phyloP scores from a whole-genome alignment of 768 basidiomycete species.

The Tulasnella sp. region DNA sequence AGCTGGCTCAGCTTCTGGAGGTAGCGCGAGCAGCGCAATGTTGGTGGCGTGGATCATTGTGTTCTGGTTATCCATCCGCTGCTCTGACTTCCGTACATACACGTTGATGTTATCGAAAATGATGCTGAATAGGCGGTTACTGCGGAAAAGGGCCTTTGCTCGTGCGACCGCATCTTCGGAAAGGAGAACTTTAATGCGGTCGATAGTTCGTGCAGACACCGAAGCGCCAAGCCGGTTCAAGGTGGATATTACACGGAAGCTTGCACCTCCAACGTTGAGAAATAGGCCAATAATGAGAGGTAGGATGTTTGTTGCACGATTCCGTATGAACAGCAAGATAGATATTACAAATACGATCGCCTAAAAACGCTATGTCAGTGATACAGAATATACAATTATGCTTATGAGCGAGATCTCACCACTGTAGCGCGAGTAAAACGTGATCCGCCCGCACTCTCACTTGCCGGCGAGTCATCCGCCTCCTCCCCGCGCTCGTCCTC shows the following conservation, averaged over 20 bases:
- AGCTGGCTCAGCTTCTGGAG: background rate
- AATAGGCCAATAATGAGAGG: conserved; percentile 44
- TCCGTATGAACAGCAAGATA: no score
- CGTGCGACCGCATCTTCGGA: conserved; percentile 41
- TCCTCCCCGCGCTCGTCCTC: no score
- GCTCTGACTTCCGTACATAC: conserved; percentile 43
- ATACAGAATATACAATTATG: no score
- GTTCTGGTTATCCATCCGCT: conserved; percentile 43
- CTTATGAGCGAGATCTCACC: no score
- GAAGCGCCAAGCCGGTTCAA: conserved; percentile 43
- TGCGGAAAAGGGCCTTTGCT: conserved; percentile 41
- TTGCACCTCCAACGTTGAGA: conserved; percentile 44
- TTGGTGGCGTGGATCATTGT: conserved; percentile 44
- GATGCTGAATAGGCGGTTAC: conserved; percentile 37
- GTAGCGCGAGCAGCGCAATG: conserved; percentile 36
- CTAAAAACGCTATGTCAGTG: no score
- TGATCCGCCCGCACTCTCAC: no score
- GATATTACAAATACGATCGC: no score
- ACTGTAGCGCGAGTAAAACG: no score
- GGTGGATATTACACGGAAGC: conserved; percentile 42
- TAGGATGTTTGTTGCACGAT: conserved; percentile 43
- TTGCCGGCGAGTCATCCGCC: no score
- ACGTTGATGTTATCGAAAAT: conserved; percentile 48
- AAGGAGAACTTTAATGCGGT: conserved; percentile 42
- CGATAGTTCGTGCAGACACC: conserved; percentile 42